Conservation (phyloP, 2,329 filamentous ascomycete genomes). For the Cephalotrichum gorgonifer region DNA sequence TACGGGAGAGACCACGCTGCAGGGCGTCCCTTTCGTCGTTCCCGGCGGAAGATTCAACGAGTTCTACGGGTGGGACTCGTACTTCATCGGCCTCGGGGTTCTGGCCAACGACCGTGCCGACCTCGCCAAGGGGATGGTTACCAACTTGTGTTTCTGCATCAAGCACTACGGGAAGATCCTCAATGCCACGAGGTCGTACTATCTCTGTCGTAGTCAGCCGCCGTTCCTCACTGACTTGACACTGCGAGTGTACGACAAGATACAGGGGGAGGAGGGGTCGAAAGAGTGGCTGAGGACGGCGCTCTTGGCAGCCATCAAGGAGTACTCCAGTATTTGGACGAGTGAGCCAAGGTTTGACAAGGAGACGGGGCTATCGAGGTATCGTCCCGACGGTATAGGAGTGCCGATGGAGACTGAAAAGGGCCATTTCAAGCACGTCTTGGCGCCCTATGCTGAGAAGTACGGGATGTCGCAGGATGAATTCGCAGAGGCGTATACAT, state of each 20-base stretch:
- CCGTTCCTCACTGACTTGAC: slow-evolving; percentile 98
- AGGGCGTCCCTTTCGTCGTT: slow-evolving; percentile 89
- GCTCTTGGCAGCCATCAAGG: slow-evolving; percentile 88
- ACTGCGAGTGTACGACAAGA: slow-evolving; percentile 83
- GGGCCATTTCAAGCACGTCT: slow-evolving; percentile 73
- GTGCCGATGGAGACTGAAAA: slow-evolving; percentile 90
- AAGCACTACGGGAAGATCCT: slow-evolving; percentile 97
- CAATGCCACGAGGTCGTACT: slow-evolving; percentile 94
- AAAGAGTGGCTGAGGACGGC: slow-evolving; percentile 71
- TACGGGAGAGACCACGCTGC: slow-evolving; percentile 60
- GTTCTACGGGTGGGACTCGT: slow-evolving; percentile 97
- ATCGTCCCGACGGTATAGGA: slow-evolving; percentile 72
- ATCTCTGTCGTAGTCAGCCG: slow-evolving; percentile 85
- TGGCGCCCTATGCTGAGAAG: slow-evolving; percentile 76
- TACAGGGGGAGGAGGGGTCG: slow-evolving; percentile 73
- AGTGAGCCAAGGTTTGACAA: slow-evolving; percentile 67
- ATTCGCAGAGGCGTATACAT: slow-evolving; percentile 84
- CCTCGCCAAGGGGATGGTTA: slow-evolving; percentile 86
- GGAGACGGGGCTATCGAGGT: slow-evolving; percentile 70
- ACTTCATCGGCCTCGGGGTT: slow-evolving; percentile 91
- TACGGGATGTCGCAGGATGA: slow-evolving; percentile 71
- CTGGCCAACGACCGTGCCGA: slow-evolving; percentile 77
- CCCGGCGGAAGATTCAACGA: slow-evolving; percentile 97
- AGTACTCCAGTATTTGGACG: slow-evolving; percentile 88
- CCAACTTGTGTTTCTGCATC: slow-evolving; percentile 97